These are phyloP conservation scores for Candida sanyaensis DNA, from an alignment of 1,139 yeast genomes.

Conservation along the genomic window DNA sequence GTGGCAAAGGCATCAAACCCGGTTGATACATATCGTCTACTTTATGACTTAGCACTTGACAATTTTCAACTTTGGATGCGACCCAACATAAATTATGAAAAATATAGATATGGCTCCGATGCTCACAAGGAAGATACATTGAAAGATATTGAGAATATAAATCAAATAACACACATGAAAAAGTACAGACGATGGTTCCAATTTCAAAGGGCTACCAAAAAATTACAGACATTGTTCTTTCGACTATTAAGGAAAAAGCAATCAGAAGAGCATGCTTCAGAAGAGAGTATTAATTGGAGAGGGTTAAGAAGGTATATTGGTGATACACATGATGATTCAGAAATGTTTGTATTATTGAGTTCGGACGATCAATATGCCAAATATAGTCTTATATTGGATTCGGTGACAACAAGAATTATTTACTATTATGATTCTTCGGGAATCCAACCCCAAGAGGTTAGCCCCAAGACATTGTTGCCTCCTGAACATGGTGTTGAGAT, in stretches of 20 bases:
- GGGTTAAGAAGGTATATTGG: slow-evolving; percentile 48
- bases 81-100: slow-evolving; percentile 64
- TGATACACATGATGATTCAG: slow-evolving; percentile 33
- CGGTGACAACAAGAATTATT: slow-evolving; percentile 53
- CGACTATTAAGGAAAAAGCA: background rate
- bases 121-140: slow-evolving; percentile 6
- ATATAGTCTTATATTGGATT: slow-evolving; percentile 70
- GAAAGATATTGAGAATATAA: background rate
- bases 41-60: slow-evolving; percentile 44
- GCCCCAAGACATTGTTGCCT: slow-evolving; percentile 6
- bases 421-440: slow-evolving; percentile 80
- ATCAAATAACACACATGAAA: slow-evolving; percentile 17
- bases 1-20: slow-evolving; percentile 47
- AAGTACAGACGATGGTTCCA: slow-evolving; percentile 22
- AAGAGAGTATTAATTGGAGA: slow-evolving; percentile 28
- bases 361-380: slow-evolving; percentile 77
- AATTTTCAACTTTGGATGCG: slow-evolving; percentile 61
- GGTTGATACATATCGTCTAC: slow-evolving; percentile 57
- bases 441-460: slow-evolving; percentile 40
- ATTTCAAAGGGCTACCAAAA: slow-evolving; percentile 23
- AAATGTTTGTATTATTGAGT: slow-evolving; percentile 27
- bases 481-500: slow-evolving; percentile 73
- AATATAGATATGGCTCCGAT: slow-evolving; percentile 12
- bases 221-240: slow-evolving; percentile 12
- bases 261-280: background rate